A percentile compares a stretch with the other conserved stretches of the same genome.
These are phyloP conservation scores for Corymbia citriodora DNA, from an alignment of 441 rosid species.

Conservation along the genomic window DNA sequence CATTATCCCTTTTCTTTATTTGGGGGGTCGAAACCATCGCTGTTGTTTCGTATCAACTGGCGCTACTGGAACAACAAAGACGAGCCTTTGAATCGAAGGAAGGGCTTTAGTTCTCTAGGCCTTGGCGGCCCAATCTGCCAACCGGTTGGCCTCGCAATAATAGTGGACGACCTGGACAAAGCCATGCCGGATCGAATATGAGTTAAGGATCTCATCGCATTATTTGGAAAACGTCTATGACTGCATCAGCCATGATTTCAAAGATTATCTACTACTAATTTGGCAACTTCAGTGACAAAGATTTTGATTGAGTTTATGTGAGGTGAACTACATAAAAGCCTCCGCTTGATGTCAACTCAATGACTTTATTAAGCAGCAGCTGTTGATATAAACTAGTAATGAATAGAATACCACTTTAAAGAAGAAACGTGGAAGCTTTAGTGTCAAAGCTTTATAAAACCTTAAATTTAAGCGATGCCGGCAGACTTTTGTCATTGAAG, in stretches of 20 bases:
- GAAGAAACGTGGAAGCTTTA: no score
- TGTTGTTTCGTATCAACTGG: background rate
- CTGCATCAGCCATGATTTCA: background rate
- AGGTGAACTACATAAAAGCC: background rate
- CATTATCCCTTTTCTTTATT: no score
- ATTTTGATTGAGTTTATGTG: background rate
- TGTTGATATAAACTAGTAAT: background rate
- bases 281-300: background rate
- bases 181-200: background rate
- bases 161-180: background rate
- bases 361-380: background rate
- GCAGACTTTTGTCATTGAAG: background rate
- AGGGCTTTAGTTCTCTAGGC: background rate
- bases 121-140: background rate
- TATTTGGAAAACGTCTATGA: background rate
- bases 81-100: background rate
- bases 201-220: background rate
- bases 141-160: background rate
- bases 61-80: background rate
- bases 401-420: background rate
- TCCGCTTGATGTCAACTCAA: background rate
- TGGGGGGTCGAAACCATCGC: background rate
- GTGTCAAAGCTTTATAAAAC: background rate
- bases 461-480: accelerated
- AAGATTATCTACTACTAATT: background rate